Base-by-base conservation (phyloP, 129 eudicot species). In the Chrysanthemum lavandulifolium region DNA sequence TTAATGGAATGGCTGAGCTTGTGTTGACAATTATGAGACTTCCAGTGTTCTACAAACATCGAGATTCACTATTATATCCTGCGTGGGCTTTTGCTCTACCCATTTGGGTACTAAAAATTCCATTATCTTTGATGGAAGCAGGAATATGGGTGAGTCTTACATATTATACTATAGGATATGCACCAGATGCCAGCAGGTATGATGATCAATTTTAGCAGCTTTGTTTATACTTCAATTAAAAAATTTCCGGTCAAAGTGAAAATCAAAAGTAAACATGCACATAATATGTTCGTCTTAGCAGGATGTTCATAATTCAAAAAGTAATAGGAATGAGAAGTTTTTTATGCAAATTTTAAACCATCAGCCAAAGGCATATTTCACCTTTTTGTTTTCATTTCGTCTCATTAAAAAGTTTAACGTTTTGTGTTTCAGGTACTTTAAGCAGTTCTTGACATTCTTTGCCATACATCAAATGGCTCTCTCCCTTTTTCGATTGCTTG, bases 381-480 rank as follows among this genome's bases (percentile, higher is more conserved):
- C 6, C 43, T 25, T 4, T 11, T 29, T 29, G 36, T 31, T 29
- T 52, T 52, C 5, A 1, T 52, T 31, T 31, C 36, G 6, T 33
- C 15, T 66, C 25, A 45, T 66, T 16, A 63, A 2, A 3, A 14
- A 31, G 23, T 10, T n/a, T 4, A 62, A 36, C 6, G 0, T 31
- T n/a, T 73, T 62, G 36, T 73, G 77, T 9, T 73, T 43, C 65
- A 74, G 78, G 55, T 86, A 86, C 54, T 86, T 86, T 81, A 76
- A 85, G 80, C 96, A 91, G 67, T 72, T 86, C 15, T 73, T 91
- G 73, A 82, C 96, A 0, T 88, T 65, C 63, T 76, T 91, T 33
- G 87, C 87, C 11, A 47, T 86, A 56, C 88, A 91, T 82, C 96
- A 86, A 75, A 86, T 88, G 97, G 96, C 92, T 61, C 76, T 91